Conservation (phyloP, 2,329 filamentous ascomycete genomes). For the Mariannaea sp. region DNA sequence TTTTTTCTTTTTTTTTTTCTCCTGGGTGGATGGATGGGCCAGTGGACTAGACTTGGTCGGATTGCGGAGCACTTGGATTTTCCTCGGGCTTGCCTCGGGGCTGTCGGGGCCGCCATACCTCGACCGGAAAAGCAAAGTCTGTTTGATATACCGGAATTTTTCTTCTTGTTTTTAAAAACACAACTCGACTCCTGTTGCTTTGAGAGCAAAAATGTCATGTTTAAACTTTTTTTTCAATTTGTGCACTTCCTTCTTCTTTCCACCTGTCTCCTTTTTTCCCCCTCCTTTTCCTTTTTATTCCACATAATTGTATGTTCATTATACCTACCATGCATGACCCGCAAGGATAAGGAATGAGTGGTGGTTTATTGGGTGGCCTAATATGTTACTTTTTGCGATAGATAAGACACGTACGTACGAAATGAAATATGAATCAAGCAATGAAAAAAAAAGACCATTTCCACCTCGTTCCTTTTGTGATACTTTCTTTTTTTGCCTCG, state of each 20-base stretch:
- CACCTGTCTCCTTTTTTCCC: not conserved
- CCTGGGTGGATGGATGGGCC: constrained; percentile 25
- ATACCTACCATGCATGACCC: not conserved
- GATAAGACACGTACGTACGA: constrained; percentile 14
- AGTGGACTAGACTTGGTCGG: constrained; percentile 36
- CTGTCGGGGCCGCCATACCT: constrained; percentile 31
- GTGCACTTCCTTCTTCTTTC: constrained; percentile 5
- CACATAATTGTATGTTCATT: constrained; percentile 1
- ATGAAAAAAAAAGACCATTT: constrained; percentile 3
- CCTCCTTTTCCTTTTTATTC: no score
- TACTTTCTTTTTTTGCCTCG: not conserved
- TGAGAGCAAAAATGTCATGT: constrained; percentile 26
- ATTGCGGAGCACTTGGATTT: constrained; percentile 41
- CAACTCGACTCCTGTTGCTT: constrained; percentile 37
- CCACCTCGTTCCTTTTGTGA: not conserved
- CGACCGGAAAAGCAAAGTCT: constrained; percentile 33
- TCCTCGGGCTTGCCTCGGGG: constrained; percentile 39
- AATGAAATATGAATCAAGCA: constrained; percentile 13
- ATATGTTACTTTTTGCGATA: constrained; percentile 11
- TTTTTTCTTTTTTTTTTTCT: constrained; percentile 21
- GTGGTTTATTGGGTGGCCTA: not conserved
- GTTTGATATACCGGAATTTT: constrained; percentile 30
- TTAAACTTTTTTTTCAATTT: constrained; percentile 16
- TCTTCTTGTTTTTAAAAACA: constrained; percentile 29
- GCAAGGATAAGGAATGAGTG: constrained; percentile 7